phyloP scores from a whole-genome alignment of 1,284 basidiomycete species.

The Taiwanofungus camphoratus region DNA sequence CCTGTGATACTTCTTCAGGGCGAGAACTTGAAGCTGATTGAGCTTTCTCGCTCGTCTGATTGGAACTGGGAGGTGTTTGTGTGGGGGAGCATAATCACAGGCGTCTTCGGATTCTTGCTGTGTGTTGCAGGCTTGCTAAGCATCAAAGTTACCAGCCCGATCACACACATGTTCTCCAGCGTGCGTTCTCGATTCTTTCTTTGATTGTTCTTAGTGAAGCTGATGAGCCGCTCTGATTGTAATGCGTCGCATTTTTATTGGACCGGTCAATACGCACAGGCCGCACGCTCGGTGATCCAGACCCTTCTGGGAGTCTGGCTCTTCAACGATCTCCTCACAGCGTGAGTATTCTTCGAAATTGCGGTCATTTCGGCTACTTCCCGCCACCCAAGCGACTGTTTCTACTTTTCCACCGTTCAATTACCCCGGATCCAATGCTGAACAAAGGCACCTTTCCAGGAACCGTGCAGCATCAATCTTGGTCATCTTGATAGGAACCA shows the following conservation, averaged over 20 bases:
- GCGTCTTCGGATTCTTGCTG: conserved; percentile 68
- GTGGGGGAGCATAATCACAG: conserved; percentile 61
- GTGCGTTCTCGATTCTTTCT: conserved; percentile 35
- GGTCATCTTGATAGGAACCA: conserved; percentile 56
- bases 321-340: conserved; percentile 59
- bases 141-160: conserved; percentile 68
- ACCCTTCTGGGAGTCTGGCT: conserved; percentile 65
- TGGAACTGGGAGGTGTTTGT: conserved; percentile 54
- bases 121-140: conserved; percentile 65
- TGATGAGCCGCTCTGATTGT: neutral
- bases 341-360: conserved; percentile 37
- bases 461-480: conserved; percentile 56
- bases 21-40: conserved; percentile 39
- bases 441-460: conserved; percentile 20
- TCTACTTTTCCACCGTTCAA: conserved; percentile 2
- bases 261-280: conserved; percentile 31
- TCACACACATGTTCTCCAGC: conserved; percentile 74
- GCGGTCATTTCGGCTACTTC: neutral
- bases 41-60: conserved; percentile 30
- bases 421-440: conserved; percentile 5
- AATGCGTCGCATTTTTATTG: too few relatives aligned
- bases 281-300: conserved; percentile 68
- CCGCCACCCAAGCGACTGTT: conserved; percentile 3
- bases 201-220: neutral
- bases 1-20: conserved; percentile 57